Evolutionary conservation across 495 filamentous ascomycete genomes (phyloP), one percentile per base, ranked within the genome.

Genomic region (Xylaria castorea): DNA sequence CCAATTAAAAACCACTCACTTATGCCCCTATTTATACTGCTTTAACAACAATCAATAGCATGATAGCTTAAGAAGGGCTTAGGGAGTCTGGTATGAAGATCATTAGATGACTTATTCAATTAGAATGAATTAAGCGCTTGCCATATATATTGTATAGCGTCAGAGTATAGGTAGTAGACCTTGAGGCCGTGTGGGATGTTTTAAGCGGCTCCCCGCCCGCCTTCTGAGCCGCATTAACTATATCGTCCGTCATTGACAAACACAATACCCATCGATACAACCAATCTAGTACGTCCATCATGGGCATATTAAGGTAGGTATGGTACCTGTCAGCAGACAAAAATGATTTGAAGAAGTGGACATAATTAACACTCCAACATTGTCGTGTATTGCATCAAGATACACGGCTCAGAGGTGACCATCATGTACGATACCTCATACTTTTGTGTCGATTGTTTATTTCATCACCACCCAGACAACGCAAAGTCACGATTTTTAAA

Each of bases 191-290:
- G 55, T 58, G 27, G 55, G 11, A 58, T 32, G n/a, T 34, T 32
- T 58, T 42, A 34, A 58, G 55, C 55, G 11, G 32, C 57, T 38
- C 57, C 3, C 32, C 20, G 18, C 18, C 58, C 34, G 9, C 22
- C 32, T 14, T 61, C 34, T 22, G 58, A 61, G 58, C 58, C 58
- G 58, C 57, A 60, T n/a, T 11, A n/a, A n/a, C n/a, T n/a, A 22
- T 38, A 22, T 61, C 32, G 20, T 38, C 32, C 22, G 25, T 57
- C 22, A 30, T 27, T 0, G 25, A 30, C 30, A 14, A 30, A 55
- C 25, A 32, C 12, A 11, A 57, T 57, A 32, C 20, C 3, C 5
- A 18, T 55, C 22, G 22, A 27, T 22, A 51, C 27, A 30, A 30
- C 7, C 14, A 57, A 57, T 57, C 53, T 11, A 25, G 50, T 14